These are phyloP conservation scores for Hypoxylon sp. DNA, from an alignment of 2,329 filamentous ascomycete genomes.

Conservation along the genomic window DNA sequence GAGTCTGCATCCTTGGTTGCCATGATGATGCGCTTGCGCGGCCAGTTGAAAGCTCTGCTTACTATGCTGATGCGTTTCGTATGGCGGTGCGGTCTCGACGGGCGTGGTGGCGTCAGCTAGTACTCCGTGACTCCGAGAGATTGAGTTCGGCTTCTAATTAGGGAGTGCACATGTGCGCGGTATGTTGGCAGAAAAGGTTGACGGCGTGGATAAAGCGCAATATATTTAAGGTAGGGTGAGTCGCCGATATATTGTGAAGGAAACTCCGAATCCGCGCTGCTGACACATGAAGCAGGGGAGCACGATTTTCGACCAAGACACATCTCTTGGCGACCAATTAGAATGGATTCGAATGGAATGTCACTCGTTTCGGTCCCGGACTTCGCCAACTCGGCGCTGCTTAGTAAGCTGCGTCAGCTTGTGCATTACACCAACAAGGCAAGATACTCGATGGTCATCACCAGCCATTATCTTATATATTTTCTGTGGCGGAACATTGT, in stretches of 20 bases:
- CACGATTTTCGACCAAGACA: constrained; percentile 5
- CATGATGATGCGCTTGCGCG: constrained; percentile 22
- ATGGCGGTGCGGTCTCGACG: not conserved
- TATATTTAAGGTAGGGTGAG: constrained; percentile 11
- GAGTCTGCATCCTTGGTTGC: constrained; percentile 26
- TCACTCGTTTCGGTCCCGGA: constrained; percentile 14
- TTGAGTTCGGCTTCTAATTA: not conserved
- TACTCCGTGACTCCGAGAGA: not conserved
- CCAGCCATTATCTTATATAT: not conserved
- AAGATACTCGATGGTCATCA: constrained; percentile 1
- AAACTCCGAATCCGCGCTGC: constrained; percentile 31
- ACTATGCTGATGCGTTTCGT: constrained; percentile 4
- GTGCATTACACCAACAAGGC: not conserved
- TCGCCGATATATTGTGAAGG: not conserved
- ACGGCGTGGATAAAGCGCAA: not conserved
- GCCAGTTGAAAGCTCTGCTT: constrained; percentile 3
- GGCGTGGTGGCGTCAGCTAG: not conserved
- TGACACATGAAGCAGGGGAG: constrained; percentile 21
- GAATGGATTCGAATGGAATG: not conserved
- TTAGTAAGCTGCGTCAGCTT: constrained; percentile 20
- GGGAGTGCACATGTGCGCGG: not conserved
- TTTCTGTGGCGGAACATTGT: not conserved
- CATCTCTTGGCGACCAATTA: constrained; percentile 24
- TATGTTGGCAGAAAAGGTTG: not conserved
- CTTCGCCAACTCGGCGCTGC: constrained; percentile 31